Percentiles rank a stretch among this genome's conserved stretches.
phyloP scores from a whole-genome alignment of 176 grass and related monocot genomes.

The Ampelocalamus luodianensis region DNA sequence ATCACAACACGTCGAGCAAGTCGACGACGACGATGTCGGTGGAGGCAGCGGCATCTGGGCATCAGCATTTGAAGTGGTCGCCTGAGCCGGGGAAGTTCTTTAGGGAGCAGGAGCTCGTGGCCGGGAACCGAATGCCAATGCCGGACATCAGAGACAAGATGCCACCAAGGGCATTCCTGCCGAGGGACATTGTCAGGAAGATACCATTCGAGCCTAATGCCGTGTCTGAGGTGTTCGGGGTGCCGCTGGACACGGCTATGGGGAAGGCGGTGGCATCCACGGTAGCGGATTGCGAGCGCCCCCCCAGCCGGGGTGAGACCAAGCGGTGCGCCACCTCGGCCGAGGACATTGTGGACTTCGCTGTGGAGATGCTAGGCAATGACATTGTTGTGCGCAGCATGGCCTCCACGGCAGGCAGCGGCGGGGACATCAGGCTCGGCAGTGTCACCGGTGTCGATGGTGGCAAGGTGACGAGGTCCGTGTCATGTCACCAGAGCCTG shows the following conservation, averaged over 20 bases:
- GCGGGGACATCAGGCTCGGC: conserved; percentile 58
- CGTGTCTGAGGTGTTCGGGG: conserved; percentile 51
- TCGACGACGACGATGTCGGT: neutral
- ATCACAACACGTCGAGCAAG: conserved; percentile 54
- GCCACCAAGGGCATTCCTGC: conserved; percentile 70
- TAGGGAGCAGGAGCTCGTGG: conserved; percentile 61
- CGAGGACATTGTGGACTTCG: conserved; percentile 84
- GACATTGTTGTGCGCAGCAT: conserved; percentile 77
- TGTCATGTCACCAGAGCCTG: conserved; percentile 90
- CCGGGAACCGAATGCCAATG: conserved; percentile 72
- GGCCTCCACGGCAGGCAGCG: conserved; percentile 55
- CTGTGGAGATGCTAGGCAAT: conserved; percentile 68
- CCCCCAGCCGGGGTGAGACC: conserved; percentile 64
- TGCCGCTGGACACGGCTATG: conserved; percentile 61
- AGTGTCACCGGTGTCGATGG: conserved; percentile 54
- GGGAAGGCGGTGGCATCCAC: conserved; percentile 74
- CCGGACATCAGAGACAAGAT: conserved; percentile 80
- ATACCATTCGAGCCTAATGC: conserved; percentile 59
- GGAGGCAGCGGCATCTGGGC: neutral
- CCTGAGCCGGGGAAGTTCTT: conserved; percentile 85
- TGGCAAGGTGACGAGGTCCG: conserved; percentile 62
- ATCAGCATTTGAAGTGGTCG: conserved; percentile 57
- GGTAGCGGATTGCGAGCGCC: conserved; percentile 58
- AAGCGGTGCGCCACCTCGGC: conserved; percentile 77
- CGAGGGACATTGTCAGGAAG: conserved; percentile 49